A percentile compares a stretch with the other conserved stretches of the same genome.
phyloP scores from a whole-genome alignment of 192 early-diverging fungal species.

The Dissophora ornata region DNA sequence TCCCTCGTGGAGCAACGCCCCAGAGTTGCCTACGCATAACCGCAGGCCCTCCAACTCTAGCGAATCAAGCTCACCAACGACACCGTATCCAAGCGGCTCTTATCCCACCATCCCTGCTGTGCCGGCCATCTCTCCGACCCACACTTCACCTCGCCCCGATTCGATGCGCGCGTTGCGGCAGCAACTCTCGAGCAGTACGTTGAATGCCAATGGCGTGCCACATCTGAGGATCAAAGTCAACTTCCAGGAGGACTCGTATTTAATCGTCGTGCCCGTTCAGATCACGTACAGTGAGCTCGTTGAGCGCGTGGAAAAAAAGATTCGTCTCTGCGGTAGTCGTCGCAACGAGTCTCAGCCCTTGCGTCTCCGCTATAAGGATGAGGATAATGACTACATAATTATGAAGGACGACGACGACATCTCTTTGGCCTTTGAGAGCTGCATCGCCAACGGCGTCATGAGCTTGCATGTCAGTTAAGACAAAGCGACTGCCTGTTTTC shows the following conservation, averaged over 20 bases:
- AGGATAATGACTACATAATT: conserved; percentile 92
- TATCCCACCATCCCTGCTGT: conserved; percentile 23
- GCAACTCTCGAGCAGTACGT: conserved; percentile 29
- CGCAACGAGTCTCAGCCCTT: conserved; percentile 64
- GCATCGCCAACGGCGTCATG: conserved; percentile 56
- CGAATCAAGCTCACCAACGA: conserved; percentile 39
- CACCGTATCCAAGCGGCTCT: conserved; percentile 18
- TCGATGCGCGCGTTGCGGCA: conserved; percentile 24
- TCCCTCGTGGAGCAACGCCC: conserved; percentile 32
- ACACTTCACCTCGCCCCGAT: conserved; percentile 34
- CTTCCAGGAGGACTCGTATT: conserved; percentile 88
- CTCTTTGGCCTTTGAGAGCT: conserved; percentile 87
- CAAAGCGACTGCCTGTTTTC: neutral
- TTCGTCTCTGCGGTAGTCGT: conserved; percentile 80
- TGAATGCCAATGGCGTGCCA: conserved; percentile 52
- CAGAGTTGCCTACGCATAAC: conserved; percentile 44
- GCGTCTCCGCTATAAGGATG: conserved; percentile 90
- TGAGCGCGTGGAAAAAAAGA: conserved; percentile 89
- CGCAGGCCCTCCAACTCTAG: conserved; percentile 33
- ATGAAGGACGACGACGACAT: conserved; percentile 95
- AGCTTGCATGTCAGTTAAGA: conserved; percentile 65
- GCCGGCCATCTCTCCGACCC: conserved; percentile 21
- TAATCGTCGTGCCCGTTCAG: conserved; percentile 82
- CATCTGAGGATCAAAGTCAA: conserved; percentile 88
- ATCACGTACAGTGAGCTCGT: conserved; percentile 81